phyloP scores from a whole-genome alignment of 495 filamentous ascomycete species.

The Xylaria palmicola region DNA sequence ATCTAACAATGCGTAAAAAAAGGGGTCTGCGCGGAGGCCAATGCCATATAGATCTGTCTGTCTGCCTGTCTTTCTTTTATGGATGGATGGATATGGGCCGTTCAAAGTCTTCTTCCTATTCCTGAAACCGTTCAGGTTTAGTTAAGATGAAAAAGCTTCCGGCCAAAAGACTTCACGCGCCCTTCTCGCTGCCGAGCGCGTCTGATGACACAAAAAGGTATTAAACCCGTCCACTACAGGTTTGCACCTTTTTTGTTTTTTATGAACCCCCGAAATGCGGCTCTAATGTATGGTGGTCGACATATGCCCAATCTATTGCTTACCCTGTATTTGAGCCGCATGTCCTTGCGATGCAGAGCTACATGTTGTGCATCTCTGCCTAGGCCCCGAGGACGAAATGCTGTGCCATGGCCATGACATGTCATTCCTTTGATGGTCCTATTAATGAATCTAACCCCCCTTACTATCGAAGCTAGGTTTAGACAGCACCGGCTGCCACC shows the following conservation, averaged over 20 bases:
- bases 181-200: too few species aligned
- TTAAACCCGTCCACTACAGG: not conserved
- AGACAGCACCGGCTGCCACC: constrained; percentile 62
- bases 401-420: not conserved
- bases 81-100: too few species aligned
- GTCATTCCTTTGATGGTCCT: not conserved
- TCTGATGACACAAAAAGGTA: not conserved
- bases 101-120: too few species aligned
- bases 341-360: not conserved
- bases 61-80: too few species aligned
- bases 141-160: too few species aligned
- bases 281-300: constrained; percentile 7
- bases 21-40: not conserved
- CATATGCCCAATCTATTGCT: constrained; percentile 4
- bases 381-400: not conserved
- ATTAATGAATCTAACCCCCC: not conserved
- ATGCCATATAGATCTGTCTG: not conserved
- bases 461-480: constrained; percentile 25
- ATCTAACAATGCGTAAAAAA: too few species aligned
- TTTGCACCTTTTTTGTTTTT: not conserved
- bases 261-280: not conserved
- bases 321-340: constrained; percentile 7
- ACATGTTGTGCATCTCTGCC: not conserved
- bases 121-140: too few species aligned
- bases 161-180: too few species aligned